Conservation (phyloP, 2,329 filamentous ascomycete genomes). For the Dothiorella sarmentorum region DNA sequence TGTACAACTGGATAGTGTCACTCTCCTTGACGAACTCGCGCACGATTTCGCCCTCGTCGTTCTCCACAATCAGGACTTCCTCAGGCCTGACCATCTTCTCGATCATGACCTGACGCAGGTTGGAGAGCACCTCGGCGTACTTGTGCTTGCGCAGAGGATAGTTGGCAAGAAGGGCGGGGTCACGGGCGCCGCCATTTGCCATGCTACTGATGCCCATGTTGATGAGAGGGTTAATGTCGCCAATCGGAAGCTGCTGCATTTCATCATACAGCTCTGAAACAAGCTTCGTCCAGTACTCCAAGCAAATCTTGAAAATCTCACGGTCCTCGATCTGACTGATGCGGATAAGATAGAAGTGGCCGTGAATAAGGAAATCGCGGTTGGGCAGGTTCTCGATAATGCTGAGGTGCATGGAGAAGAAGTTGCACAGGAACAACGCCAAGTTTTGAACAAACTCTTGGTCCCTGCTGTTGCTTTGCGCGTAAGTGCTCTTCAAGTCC, state of each 20-base stretch:
- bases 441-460: slow-evolving; percentile 98
- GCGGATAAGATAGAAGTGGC: slow-evolving; percentile 95
- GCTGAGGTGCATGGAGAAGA: slow-evolving; percentile 85
- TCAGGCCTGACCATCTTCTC: slow-evolving; percentile 99
- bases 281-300: slow-evolving; percentile 98
- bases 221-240: slow-evolving; percentile 85
- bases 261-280: slow-evolving; percentile 98
- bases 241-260: slow-evolving; percentile 94
- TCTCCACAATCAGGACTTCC: slow-evolving; percentile 98
- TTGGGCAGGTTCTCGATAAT: slow-evolving; percentile 95
- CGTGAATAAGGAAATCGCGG: slow-evolving; percentile 88
- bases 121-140: slow-evolving; percentile 90
- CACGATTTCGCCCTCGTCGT: slow-evolving; percentile 98
- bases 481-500: slow-evolving; percentile 88
- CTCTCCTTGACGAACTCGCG: slow-evolving; percentile 99
- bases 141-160: slow-evolving; percentile 97
- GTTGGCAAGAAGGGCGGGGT: slow-evolving; percentile 78
- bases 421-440: slow-evolving; percentile 93
- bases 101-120: slow-evolving; percentile 96
- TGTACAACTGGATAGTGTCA: slow-evolving; percentile 98
- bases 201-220: slow-evolving; percentile 67
- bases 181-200: slow-evolving; percentile 76
- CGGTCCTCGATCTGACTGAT: slow-evolving; percentile 98
- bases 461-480: slow-evolving; percentile 84
- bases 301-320: slow-evolving; percentile 98